phyloP scores from a whole-genome alignment of 139 green algal species.

The Auxenochlorella pyrenoidosa region DNA sequence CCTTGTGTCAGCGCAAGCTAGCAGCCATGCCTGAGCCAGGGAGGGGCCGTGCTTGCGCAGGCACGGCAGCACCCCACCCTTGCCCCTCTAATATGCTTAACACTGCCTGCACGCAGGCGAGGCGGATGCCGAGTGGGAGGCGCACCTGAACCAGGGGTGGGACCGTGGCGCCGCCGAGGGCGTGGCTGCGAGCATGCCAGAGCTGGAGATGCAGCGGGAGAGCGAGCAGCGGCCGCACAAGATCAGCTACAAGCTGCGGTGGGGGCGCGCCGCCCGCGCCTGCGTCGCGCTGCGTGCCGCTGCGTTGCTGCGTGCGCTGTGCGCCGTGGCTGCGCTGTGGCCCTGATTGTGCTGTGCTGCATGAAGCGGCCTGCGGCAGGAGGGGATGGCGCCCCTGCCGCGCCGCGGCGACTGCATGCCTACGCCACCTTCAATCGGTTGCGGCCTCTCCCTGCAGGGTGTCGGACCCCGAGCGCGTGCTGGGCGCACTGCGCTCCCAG shows the following conservation, averaged over 20 bases:
- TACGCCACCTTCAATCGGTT: too few species aligned
- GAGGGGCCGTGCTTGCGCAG: too few species aligned
- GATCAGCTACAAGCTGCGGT: constrained; percentile 81
- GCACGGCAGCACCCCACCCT: too few species aligned
- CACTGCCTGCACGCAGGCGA: constrained; percentile 10
- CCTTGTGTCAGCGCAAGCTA: too few species aligned
- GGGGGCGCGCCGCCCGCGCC: background rate
- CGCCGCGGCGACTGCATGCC: too few species aligned
- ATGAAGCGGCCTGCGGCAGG: too few species aligned
- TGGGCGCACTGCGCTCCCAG: constrained; percentile 49
- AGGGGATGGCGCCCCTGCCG: too few species aligned
- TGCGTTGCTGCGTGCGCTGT: too few species aligned
- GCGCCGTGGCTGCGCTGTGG: too few species aligned
- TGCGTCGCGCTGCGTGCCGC: background rate
- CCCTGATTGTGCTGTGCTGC: too few species aligned
- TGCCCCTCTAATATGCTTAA: background rate
- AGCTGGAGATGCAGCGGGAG: constrained; percentile 58
- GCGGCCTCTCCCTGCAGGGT: too few species aligned
- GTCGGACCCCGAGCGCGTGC: background rate
- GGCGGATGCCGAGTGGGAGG: constrained; percentile 75
- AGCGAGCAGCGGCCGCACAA: constrained; percentile 94
- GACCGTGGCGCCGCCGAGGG: constrained; percentile 38
- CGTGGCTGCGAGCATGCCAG: constrained; percentile 12
- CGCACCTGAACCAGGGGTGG: constrained; percentile 68
- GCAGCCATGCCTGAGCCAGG: too few species aligned